Evolutionary conservation across 495 filamentous ascomycete genomes (phyloP), one percentile per base, ranked within the genome.

Genomic region (Aspergillus heteromorphus): DNA sequence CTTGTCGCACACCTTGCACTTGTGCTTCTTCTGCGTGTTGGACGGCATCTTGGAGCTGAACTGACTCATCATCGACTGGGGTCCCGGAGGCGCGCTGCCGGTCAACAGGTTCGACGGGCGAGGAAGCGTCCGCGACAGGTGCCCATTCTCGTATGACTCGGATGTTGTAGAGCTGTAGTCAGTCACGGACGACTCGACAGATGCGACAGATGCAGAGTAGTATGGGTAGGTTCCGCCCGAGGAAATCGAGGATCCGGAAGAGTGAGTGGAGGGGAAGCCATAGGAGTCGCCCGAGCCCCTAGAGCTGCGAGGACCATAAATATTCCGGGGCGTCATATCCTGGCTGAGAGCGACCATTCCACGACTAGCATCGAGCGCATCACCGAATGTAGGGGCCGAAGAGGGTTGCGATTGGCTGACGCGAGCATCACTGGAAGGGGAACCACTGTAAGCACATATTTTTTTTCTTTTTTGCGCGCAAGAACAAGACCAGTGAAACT

Each of bases 1-100:
- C 83, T 98, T 98, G 73, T 97, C 93, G 77, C 93, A 98, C 48
- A 98, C 89, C 78, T 97, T 97, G 80, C 93, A 98, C 74, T 96
- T 97, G 76, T 98, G 93, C 79, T 97, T 98, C 84, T 98, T 98
- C 66, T 97, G 92, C 23, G 93, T 91, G 73, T 88, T 95, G 19
- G 91, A 92, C 9, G 90, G 89, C 45, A 97, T 86, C 69, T 97
- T 97, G 41, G 93, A 97, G 76, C 89, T 97, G 77, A 98, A 98
- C 57, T 95, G 92, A 45, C 89, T 85, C 93, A 98, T 98, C 90
- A 98, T 97, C 3, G 91, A 92, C 65, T 93, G 89, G 13, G 91
- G 92, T 27, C 91, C 91, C 0, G 90, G 89, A 27, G 90, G 90
- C 6, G 78, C 75, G 55, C 75, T 71, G 51, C 78, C 83, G 43